These are phyloP conservation scores for Saturnispora sanitii DNA, from an alignment of 805 yeast species.

Conservation along the genomic window DNA sequence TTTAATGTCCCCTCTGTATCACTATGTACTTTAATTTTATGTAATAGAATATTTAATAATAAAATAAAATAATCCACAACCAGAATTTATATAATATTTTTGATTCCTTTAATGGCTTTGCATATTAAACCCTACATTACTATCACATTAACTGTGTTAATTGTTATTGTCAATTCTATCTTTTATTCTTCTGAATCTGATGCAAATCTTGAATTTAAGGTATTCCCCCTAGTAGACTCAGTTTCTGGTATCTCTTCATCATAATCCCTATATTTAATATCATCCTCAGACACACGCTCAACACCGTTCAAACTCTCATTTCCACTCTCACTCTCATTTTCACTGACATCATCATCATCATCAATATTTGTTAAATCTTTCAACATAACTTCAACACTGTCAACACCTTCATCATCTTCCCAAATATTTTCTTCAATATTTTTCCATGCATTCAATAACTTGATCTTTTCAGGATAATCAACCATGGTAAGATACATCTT, in stretches of 20 bases:
- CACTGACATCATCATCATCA: slow-evolving; percentile 1
- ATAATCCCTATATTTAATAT: not conserved
- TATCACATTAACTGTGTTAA: too few species aligned
- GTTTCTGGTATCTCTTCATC: not conserved
- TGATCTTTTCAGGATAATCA: not conserved
- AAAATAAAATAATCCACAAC: too few species aligned
- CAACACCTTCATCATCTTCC: slow-evolving; percentile 29
- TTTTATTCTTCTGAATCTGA: slow-evolving; percentile 8
- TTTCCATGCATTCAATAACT: slow-evolving; percentile 4
- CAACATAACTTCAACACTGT: slow-evolving; percentile 6
- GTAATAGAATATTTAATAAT: too few species aligned
- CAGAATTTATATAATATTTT: too few species aligned
- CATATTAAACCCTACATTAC: too few species aligned
- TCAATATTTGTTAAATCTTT: slow-evolving; percentile 3
- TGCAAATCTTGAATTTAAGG: slow-evolving; percentile 10
- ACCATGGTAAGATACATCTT: slow-evolving; percentile 40
- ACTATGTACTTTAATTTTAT: too few species aligned
- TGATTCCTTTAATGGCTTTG: too few species aligned
- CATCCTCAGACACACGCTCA: not conserved
- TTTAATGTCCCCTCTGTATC: too few species aligned
- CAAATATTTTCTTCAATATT: slow-evolving; percentile 37
- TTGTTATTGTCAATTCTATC: too few species aligned
- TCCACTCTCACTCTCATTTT: slow-evolving; percentile 3
- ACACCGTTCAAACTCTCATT: not conserved
- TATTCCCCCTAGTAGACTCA: not conserved